Conservation (phyloP, 805 yeast species). For the Lachancea meyersii region DNA sequence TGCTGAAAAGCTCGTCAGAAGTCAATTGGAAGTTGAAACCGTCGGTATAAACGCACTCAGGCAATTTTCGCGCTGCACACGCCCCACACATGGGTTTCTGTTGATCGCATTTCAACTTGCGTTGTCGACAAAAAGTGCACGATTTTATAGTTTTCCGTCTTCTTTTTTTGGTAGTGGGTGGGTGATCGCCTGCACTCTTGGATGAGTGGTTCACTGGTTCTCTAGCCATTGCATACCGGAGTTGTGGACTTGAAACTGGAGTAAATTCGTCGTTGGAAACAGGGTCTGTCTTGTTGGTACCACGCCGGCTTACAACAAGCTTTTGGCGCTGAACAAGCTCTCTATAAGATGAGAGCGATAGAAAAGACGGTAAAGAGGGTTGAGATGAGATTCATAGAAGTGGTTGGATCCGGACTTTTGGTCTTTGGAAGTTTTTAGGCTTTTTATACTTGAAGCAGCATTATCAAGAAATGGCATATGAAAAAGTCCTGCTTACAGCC, state of each 20-base stretch:
- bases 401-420: too few relatives aligned
- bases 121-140: slow-evolving; percentile 55
- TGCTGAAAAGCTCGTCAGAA: slow-evolving; percentile 21
- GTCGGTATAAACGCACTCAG: slow-evolving; percentile 26
- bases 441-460: too few relatives aligned
- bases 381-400: too few relatives aligned
- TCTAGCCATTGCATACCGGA: slow-evolving; percentile 2
- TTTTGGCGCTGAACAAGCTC: too few relatives aligned
- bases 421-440: too few relatives aligned
- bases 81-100: slow-evolving; percentile 38
- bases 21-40: slow-evolving; percentile 21
- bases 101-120: slow-evolving; percentile 62
- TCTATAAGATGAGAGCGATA: too few relatives aligned
- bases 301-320: too few relatives aligned
- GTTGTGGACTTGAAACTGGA: too few relatives aligned
- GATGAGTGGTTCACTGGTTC: not conserved
- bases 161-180: not conserved
- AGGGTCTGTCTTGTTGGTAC: not conserved
- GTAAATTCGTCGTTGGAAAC: too few relatives aligned
- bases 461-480: too few relatives aligned
- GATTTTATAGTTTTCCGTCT: slow-evolving; percentile 26
- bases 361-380: too few relatives aligned
- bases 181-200: too few relatives aligned
- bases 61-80: slow-evolving; percentile 34
- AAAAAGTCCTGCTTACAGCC: not conserved